phyloP scores from a whole-genome alignment of 805 yeast species.

The Metschnikowia cerradonensis region DNA sequence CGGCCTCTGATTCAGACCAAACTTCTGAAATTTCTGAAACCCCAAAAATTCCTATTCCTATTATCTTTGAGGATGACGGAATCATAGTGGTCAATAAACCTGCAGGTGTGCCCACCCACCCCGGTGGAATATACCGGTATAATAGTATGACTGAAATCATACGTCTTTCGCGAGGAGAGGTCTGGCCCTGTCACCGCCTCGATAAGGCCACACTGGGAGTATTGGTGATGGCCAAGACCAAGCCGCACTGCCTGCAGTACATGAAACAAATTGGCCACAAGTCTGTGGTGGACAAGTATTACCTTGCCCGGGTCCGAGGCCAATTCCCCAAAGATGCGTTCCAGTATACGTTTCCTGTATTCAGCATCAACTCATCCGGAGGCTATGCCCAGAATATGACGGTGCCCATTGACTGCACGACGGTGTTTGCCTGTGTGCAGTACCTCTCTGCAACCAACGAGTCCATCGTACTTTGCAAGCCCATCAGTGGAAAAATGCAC shows the following conservation, averaged over 20 bases:
- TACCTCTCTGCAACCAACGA: slow-evolving; percentile 28
- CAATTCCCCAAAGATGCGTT: slow-evolving; percentile 32
- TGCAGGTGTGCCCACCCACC: slow-evolving; percentile 52
- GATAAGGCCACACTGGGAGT: slow-evolving; percentile 53
- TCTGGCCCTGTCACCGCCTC: slow-evolving; percentile 47
- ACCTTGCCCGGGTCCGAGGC: slow-evolving; percentile 43
- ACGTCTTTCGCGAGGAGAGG: slow-evolving; percentile 24
- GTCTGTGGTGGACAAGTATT: slow-evolving; percentile 33
- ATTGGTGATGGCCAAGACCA: slow-evolving; percentile 39
- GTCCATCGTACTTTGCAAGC: slow-evolving; percentile 46
- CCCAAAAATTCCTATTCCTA: background rate
- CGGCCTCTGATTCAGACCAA: background rate
- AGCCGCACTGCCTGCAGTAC: slow-evolving; percentile 27
- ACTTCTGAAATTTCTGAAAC: no score
- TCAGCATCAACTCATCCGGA: slow-evolving; percentile 32
- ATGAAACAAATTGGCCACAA: slow-evolving; percentile 30
- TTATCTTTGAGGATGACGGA: slow-evolving; percentile 33
- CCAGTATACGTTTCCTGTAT: slow-evolving; percentile 38
- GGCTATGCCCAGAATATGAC: slow-evolving; percentile 15
- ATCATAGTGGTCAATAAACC: slow-evolving; percentile 48
- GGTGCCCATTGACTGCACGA: slow-evolving; percentile 29
- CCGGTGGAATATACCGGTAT: slow-evolving; percentile 41
- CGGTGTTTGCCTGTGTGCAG: slow-evolving; percentile 28
- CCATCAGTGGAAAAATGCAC: slow-evolving; percentile 53
- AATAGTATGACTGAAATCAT: slow-evolving; percentile 44